Base-by-base conservation (phyloP, 169 alveolate species). In the Eimeria mitis region DNA sequence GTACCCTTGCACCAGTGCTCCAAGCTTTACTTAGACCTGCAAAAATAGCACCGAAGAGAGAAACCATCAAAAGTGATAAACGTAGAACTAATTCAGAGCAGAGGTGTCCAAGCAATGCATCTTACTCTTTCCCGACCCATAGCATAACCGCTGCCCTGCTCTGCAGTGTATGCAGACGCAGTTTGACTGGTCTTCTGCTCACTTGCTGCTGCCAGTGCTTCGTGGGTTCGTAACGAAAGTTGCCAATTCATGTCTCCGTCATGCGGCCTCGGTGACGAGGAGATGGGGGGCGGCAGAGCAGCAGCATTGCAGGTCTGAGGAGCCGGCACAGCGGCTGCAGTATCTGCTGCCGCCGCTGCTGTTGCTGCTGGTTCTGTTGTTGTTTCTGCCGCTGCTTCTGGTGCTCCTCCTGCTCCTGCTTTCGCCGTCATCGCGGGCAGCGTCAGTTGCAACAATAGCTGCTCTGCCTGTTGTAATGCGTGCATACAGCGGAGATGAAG, bases 381-480 rank as follows among this genome's bases (percentile, higher is more conserved):
- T 40, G 61, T 23, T 34, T 40, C 61, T 21, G 37, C 8, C 28
- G 61, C 37, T 7, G 85, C 16, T 21, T 23, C 59, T 42, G 63
- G 42, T 75, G 59, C 56, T 47, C 40, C 21, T n/a, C 61, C 42
- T 47, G 9, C 44, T 3, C 44, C 88, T 25, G 88, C n/a, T 13
- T 2, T 52, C 8, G 68, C 44, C 25, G 47, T 34, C n/a, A 5
- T 47, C 49, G 47, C 68, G 2, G 90, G 68, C 23, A 6, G 37
- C 73, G n/a, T 42, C 40, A 83, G 75, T 21, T 52, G 73, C 37
- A 78, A 14, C 37, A 42, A 23, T 76, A 83, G 54, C 56, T 83
- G 90, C 75, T 83, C 59, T 21, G 54, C 90, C 75, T 83, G 90
- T 28, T 83, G 90, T 56, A 83, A 59, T 21, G 90, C 75, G 1